Conservation (phyloP, 441 rosid genomes). For the Isatis lusitanica region DNA sequence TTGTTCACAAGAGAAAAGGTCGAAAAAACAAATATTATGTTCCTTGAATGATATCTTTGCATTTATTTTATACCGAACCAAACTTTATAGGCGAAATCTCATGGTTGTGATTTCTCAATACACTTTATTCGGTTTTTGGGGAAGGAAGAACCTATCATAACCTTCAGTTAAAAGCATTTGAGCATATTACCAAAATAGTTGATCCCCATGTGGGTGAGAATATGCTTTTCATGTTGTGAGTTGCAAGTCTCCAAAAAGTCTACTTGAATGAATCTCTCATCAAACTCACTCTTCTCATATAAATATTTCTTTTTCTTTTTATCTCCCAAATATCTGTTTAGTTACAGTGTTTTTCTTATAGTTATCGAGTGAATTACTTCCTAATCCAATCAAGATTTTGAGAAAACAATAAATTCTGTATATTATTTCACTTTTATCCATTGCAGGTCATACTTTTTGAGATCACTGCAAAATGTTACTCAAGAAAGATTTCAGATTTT, state of each 20-base stretch:
- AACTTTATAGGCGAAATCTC: constrained; percentile 33
- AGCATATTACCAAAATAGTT: constrained; percentile 38
- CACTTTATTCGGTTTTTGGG: constrained; percentile 38
- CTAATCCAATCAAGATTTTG: background rate
- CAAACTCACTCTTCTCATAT: constrained; percentile 18
- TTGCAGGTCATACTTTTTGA: constrained; percentile 7
- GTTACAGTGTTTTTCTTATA: background rate
- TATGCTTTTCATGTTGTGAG: constrained; percentile 35
- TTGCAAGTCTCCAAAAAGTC: constrained; percentile 29
- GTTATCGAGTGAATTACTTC: background rate
- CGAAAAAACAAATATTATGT: constrained; percentile 31
- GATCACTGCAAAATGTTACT: constrained; percentile 1
- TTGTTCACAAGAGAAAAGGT: background rate
- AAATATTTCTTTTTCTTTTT: constrained; percentile 1
- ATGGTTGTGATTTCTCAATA: constrained; percentile 39
- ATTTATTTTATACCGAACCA: constrained; percentile 32
- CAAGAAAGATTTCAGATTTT: background rate
- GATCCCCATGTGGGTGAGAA: constrained; percentile 41
- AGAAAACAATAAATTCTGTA: background rate
- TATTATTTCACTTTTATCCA: background rate
- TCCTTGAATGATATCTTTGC: constrained; percentile 41
- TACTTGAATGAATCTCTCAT: constrained; percentile 33
- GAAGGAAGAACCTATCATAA: constrained; percentile 39
- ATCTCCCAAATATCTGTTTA: background rate
- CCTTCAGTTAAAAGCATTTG: constrained; percentile 23